Base-by-base conservation (phyloP, 192 early-diverging fungal species). In the Linnemannia zychae region DNA sequence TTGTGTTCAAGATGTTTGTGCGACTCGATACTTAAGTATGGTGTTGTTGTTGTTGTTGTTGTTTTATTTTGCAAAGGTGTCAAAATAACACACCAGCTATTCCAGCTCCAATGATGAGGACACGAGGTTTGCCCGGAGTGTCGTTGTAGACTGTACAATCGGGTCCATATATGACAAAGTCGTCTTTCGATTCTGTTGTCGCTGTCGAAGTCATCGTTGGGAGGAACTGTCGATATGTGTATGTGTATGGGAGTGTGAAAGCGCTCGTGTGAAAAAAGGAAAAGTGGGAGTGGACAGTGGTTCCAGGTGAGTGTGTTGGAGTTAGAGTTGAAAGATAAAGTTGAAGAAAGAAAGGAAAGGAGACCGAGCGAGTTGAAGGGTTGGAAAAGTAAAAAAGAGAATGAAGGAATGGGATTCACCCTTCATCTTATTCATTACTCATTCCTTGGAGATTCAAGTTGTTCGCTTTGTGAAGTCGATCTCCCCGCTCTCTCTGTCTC, bases 131-230 rank as follows among this genome's bases (percentile, higher is more conserved):
- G 11, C 57, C 57, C 11, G 53, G 53, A n/a, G 53, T 15, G 57
- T 63, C 57, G 57, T 63, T 63, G 28, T 63, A 63, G 28, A 63
- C 57, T n/a, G 57, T 63, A 24, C 57, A 63, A 28, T 63, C 57
- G 9, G 57, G 57, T 28, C 57, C 57, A 11, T 63, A 63, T 7
- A 63, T 63, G 12, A 63, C 57, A 31, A 63, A 33, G 57, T 63
- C 57, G 12, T 63, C 24, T 24, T 11, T 63, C 28, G 28, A 63
- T 63, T 63, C 24, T 31, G 11, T 63, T 63, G 57, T 33, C 9
- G 40, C 40, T 31, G 57, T 63, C 28, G 57, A 31, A 4, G 57
- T 28, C 57, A 63, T 63, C 13, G 11, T 15, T n/a, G 13, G 24
- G n/a, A n/a, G n/a, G n/a, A n/a, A n/a, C n/a, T 20, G 53, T 28